Conservation (phyloP, 2,329 filamentous ascomycete species). For the Fusarium odoratissimum region DNA sequence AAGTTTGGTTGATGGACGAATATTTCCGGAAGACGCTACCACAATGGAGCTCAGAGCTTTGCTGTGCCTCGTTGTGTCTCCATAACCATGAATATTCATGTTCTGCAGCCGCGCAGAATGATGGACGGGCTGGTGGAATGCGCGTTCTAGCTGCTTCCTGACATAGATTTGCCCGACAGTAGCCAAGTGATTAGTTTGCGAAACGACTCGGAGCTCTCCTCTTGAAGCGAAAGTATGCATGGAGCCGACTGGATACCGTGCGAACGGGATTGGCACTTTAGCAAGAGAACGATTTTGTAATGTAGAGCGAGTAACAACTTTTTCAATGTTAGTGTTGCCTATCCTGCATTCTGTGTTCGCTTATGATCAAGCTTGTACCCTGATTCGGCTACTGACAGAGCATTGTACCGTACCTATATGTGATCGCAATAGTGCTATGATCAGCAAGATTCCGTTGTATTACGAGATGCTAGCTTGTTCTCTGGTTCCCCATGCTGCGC, state of each 20-base stretch:
- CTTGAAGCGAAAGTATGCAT: slow-evolving; percentile 19
- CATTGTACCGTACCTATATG: slow-evolving; percentile 2
- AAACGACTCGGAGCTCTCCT: slow-evolving; percentile 2
- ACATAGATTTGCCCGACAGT: neutral
- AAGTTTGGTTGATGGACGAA: slow-evolving; percentile 16
- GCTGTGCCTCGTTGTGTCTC: neutral
- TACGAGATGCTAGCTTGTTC: slow-evolving; percentile 19
- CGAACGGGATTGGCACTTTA: slow-evolving; percentile 19
- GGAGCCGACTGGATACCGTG: slow-evolving; percentile 33
- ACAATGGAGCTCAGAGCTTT: neutral
- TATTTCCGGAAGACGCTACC: neutral
- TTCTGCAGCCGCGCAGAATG: neutral
- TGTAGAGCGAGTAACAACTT: neutral
- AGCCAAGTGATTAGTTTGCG: neutral
- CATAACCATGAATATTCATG: neutral
- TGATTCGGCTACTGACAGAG: slow-evolving; percentile 28
- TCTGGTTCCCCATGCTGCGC: slow-evolving; percentile 20
- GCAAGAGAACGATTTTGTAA: neutral
- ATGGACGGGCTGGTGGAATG: neutral
- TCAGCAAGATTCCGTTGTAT: slow-evolving; percentile 26
- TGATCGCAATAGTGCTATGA: slow-evolving; percentile 22
- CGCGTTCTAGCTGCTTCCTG: neutral
- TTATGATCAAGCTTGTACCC: slow-evolving; percentile 16
- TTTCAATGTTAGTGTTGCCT: neutral
- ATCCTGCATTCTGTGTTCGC: slow-evolving; percentile 11